Evolutionary conservation across 2,329 filamentous ascomycete species (phyloP).

Genomic region (Scorias spongiosa): DNA sequence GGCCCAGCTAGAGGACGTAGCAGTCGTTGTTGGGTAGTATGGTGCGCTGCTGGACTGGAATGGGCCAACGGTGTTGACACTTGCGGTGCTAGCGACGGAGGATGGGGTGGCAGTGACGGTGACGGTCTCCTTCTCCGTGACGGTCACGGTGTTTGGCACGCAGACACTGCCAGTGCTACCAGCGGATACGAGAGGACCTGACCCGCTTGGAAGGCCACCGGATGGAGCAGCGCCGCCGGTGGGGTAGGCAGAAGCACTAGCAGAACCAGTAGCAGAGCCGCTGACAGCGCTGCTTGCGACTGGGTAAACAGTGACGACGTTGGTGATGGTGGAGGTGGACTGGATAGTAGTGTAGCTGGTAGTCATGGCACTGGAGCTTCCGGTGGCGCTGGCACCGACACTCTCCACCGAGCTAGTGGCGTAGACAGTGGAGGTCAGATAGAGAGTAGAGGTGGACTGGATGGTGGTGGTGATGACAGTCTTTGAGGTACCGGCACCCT

Average conservation of each 20-base stretch:
- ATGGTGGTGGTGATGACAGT: constrained; percentile 21
- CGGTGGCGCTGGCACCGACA: neutral
- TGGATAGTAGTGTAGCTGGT: constrained; percentile 11
- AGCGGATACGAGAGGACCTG: constrained; percentile 1
- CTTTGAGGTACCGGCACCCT: constrained; percentile 18
- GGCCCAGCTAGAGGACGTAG: constrained; percentile 1
- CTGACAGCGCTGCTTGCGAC: constrained; percentile 5
- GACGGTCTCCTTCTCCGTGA: constrained; percentile 19
- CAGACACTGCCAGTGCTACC: constrained; percentile 9
- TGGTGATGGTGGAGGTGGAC: constrained; percentile 20
- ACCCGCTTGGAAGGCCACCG: constrained; percentile 2
- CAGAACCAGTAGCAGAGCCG: constrained; percentile 1
- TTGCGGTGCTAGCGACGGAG: constrained; percentile 3
- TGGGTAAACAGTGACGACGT: constrained; percentile 20
- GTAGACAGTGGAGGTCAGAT: constrained; percentile 15
- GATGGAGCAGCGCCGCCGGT: constrained; percentile 2
- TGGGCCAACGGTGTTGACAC: constrained; percentile 7
- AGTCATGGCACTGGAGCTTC: constrained; percentile 5
- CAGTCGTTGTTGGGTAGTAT: constrained; percentile 13
- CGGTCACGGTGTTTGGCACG: constrained; percentile 17
- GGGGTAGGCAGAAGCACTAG: constrained; percentile 1
- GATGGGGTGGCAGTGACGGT: constrained; percentile 12
- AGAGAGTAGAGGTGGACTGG: constrained; percentile 19
- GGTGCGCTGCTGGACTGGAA: constrained; percentile 10
- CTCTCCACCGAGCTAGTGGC: constrained; percentile 7